These are phyloP conservation scores for Massariosphaeria phaeospora DNA, from an alignment of 495 filamentous ascomycete species.

Conservation along the genomic window DNA sequence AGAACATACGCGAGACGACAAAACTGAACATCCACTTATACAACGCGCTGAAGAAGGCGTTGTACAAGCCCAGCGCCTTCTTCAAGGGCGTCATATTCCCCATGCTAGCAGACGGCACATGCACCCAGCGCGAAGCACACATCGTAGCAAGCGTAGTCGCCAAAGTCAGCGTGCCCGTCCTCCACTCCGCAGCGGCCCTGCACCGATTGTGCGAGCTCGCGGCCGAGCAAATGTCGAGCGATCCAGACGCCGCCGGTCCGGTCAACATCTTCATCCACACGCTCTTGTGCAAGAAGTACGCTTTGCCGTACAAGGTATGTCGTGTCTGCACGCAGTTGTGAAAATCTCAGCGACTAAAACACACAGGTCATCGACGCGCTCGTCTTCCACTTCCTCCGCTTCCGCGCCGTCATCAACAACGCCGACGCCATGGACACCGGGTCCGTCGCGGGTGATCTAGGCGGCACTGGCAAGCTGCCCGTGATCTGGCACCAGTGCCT, in stretches of 20 bases:
- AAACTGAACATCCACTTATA: conserved; percentile 95
- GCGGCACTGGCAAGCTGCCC: conserved; percentile 60
- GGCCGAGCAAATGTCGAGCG: conserved; percentile 70
- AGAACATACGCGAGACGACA: conserved; percentile 80
- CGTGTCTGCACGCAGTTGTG: too few relatives aligned
- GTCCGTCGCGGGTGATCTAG: conserved; percentile 44
- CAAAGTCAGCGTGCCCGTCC: conserved; percentile 73
- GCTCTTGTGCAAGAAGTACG: conserved; percentile 94
- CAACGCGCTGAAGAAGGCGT: conserved; percentile 80
- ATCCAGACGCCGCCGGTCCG: conserved; percentile 71
- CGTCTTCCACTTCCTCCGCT: conserved; percentile 93
- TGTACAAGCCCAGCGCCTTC: conserved; percentile 94
- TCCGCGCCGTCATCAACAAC: conserved; percentile 52
- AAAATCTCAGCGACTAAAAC: too few relatives aligned
- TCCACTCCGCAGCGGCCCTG: conserved; percentile 89
- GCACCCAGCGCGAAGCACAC: conserved; percentile 84
- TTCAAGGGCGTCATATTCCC: conserved; percentile 97
- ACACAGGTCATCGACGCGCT: conserved; percentile 90
- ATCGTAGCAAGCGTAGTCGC: conserved; percentile 81
- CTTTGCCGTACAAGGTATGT: conserved; percentile 87
- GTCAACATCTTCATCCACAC: conserved; percentile 90
- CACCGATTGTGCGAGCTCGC: conserved; percentile 89
- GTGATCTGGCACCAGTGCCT: conserved; percentile 89
- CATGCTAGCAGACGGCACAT: conserved; percentile 67
- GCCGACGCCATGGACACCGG: conserved; percentile 45